Percentiles rank a stretch among this genome's conserved stretches.
phyloP scores from a whole-genome alignment of 331 rosid genomes.

The Quercus tomentella region DNA sequence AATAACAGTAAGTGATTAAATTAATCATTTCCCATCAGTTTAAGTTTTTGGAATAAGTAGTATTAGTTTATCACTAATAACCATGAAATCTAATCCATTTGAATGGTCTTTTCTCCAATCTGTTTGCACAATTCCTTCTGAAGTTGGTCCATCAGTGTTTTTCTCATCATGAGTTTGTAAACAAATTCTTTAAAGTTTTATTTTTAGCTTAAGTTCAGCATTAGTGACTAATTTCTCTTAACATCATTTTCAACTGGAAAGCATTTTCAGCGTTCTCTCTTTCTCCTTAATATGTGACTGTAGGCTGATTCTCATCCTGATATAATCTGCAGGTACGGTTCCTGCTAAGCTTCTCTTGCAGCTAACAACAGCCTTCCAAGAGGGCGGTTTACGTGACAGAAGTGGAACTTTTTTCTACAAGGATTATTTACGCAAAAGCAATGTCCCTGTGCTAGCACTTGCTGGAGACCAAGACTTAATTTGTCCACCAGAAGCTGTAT shows the following conservation, averaged over 20 bases:
- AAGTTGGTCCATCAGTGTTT: not conserved
- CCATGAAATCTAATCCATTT: too few relatives aligned
- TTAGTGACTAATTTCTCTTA: not conserved
- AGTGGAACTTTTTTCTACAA: constrained; percentile 63
- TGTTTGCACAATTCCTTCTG: not conserved
- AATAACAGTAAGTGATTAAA: too few relatives aligned
- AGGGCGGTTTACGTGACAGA: constrained; percentile 75
- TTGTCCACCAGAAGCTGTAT: constrained; percentile 94
- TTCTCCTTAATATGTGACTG: not conserved
- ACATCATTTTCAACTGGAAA: not conserved
- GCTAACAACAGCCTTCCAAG: constrained; percentile 53
- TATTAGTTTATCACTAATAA: too few relatives aligned
- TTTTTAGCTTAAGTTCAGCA: not conserved
- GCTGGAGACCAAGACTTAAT: constrained; percentile 86
- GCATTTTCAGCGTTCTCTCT: not conserved
- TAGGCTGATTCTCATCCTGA: constrained; percentile 4
- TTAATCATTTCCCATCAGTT: too few relatives aligned
- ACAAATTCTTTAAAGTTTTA: not conserved
- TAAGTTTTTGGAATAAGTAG: too few relatives aligned
- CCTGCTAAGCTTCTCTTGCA: constrained; percentile 84
- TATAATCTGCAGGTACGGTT: constrained; percentile 58
- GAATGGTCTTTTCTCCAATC: not conserved
- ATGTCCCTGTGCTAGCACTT: constrained; percentile 70
- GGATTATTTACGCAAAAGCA: constrained; percentile 59
- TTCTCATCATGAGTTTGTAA: not conserved